Conservation (phyloP, 1,284 basidiomycete genomes). For the Puccinia coronata region DNA sequence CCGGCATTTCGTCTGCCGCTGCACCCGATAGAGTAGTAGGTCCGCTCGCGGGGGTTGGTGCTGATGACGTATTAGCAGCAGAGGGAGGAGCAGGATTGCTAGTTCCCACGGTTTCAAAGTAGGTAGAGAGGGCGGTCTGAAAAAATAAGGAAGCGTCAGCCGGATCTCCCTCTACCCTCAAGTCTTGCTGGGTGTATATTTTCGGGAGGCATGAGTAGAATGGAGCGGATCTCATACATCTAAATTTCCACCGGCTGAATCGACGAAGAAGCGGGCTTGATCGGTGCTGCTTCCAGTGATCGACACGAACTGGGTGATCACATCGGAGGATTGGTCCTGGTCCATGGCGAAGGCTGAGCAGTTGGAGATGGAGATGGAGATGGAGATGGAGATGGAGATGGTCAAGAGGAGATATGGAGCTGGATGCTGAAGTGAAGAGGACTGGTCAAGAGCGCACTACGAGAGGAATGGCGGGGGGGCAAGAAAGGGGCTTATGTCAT, state of each 20-base stretch:
- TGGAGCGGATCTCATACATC: constrained; percentile 49
- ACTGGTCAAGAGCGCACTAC: no score
- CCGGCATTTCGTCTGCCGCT: constrained; percentile 54
- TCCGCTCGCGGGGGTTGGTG: constrained; percentile 52
- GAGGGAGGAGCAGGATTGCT: constrained; percentile 50
- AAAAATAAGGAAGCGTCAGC: neutral
- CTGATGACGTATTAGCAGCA: constrained; percentile 32
- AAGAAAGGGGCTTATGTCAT: no score
- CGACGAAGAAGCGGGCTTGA: constrained; percentile 59
- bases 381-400: neutral
- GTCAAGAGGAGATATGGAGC: neutral
- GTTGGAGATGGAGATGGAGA: neutral
- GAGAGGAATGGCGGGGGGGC: no score
- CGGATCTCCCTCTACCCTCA: neutral
- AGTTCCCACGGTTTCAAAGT: constrained; percentile 57
- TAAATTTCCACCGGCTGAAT: constrained; percentile 58
- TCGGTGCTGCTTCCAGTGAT: constrained; percentile 58
- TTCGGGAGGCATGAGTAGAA: neutral
- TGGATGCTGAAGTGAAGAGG: no score
- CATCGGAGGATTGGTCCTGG: neutral
- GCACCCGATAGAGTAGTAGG: constrained; percentile 59
- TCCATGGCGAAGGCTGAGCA: neutral
- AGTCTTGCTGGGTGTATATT: neutral
- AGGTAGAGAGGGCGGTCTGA: constrained; percentile 58
- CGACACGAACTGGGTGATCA: constrained; percentile 37